Evolutionary conservation across 768 basidiomycete species (phyloP).

Genomic region (Lentinula detonsa): DNA sequence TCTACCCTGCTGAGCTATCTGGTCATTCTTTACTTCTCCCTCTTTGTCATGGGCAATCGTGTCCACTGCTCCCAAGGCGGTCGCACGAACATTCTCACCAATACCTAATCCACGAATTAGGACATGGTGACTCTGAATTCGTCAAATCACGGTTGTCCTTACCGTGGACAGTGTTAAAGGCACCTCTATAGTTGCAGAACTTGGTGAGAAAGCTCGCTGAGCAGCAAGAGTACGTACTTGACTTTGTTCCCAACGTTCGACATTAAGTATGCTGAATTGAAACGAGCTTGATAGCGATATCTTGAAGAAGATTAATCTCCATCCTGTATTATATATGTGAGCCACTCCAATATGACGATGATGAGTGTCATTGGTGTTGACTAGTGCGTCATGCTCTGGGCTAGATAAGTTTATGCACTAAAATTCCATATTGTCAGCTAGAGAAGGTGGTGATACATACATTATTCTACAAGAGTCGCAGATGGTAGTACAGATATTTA

Average conservation of each 20-base stretch:
- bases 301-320: too few relatives aligned
- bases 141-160: neutral
- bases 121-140: neutral
- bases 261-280: neutral
- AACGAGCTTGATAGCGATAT: too few relatives aligned
- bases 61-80: conserved; percentile 1
- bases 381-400: neutral
- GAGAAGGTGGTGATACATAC: neutral
- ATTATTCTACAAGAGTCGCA: neutral
- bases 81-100: conserved; percentile 1
- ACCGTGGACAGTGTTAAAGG: neutral
- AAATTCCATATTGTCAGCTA: neutral
- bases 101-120: neutral
- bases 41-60: neutral
- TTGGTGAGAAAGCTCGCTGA: neutral
- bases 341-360: neutral
- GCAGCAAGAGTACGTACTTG: neutral
- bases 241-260: conserved; percentile 5
- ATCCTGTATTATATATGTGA: neutral
- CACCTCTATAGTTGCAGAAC: neutral
- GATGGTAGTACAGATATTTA: neutral
- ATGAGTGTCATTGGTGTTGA: neutral
- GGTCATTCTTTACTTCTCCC: neutral
- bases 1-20: neutral
- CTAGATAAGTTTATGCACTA: neutral